Evolutionary conservation across 2,329 filamentous ascomycete species (phyloP).

Genomic region (Aureobasidium sp.): DNA sequence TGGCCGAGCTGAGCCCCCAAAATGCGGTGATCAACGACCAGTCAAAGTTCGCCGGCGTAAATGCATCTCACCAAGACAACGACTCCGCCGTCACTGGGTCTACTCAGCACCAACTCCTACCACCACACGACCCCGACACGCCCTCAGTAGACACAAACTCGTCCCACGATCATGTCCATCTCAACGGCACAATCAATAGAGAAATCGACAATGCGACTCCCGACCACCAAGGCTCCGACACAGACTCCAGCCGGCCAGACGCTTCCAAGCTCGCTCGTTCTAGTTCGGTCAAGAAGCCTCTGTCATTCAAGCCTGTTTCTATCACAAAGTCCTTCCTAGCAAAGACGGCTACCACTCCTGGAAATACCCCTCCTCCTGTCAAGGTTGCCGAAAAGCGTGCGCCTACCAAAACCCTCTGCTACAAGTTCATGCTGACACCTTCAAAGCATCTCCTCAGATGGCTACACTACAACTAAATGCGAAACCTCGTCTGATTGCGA

Average conservation of each 20-base stretch:
- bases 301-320: constrained; percentile 76
- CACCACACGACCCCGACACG: neutral
- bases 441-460: constrained; percentile 43
- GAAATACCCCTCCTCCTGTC: constrained; percentile 33
- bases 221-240: constrained; percentile 55
- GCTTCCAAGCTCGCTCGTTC: constrained; percentile 51
- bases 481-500: constrained; percentile 68
- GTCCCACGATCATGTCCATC: constrained; percentile 17
- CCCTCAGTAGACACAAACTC: constrained; percentile 12
- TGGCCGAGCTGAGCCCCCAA: constrained; percentile 63
- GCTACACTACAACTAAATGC: constrained; percentile 42
- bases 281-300: constrained; percentile 59
- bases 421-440: neutral
- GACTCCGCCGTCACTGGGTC: constrained; percentile 37
- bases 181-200: neutral
- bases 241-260: constrained; percentile 57
- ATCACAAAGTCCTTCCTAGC: constrained; percentile 82
- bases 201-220: constrained; percentile 13
- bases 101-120: constrained; percentile 19
- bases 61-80: constrained; percentile 48
- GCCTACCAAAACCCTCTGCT: constrained; percentile 18
- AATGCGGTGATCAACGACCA: constrained; percentile 65
- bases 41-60: constrained; percentile 57
- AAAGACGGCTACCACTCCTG: constrained; percentile 52
- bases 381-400: constrained; percentile 51